Percentiles rank a stretch among this genome's conserved stretches.
Conservation (phyloP, 345 rosid genomes). For the Heritiera fomes region DNA sequence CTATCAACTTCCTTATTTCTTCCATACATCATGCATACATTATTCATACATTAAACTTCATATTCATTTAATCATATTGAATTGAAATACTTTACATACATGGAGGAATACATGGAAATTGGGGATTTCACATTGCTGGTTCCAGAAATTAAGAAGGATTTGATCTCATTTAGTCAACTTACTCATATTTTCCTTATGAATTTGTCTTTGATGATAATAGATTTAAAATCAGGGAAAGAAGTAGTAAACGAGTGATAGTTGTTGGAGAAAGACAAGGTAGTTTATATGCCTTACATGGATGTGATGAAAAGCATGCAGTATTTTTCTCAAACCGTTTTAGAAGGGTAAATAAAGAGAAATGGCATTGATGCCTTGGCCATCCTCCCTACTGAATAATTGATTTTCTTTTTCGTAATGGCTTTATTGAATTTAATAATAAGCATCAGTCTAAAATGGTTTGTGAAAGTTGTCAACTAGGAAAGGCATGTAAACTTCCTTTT, state of each 20-base stretch:
- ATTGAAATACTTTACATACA: too few species aligned
- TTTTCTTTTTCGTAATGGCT: not conserved
- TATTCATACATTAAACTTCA: too few species aligned
- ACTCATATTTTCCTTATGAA: not conserved
- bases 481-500: not conserved
- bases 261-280: not conserved
- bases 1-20: too few species aligned
- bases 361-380: not conserved
- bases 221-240: not conserved
- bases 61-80: too few species aligned
- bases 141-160: slow-evolving; percentile 4
- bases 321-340: not conserved
- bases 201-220: slow-evolving; percentile 9
- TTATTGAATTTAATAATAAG: not conserved
- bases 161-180: not conserved
- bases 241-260: not conserved
- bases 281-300: not conserved
- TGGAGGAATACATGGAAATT: too few species aligned
- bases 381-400: not conserved
- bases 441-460: not conserved
- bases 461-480: slow-evolving; percentile 8
- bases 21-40: too few species aligned
- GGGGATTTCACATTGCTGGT: too few species aligned
- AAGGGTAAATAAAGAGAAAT: not conserved
- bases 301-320: not conserved